Evolutionary conservation across 2,329 filamentous ascomycete genomes (phyloP).

Genomic region (Colletotrichum spaethianum): DNA sequence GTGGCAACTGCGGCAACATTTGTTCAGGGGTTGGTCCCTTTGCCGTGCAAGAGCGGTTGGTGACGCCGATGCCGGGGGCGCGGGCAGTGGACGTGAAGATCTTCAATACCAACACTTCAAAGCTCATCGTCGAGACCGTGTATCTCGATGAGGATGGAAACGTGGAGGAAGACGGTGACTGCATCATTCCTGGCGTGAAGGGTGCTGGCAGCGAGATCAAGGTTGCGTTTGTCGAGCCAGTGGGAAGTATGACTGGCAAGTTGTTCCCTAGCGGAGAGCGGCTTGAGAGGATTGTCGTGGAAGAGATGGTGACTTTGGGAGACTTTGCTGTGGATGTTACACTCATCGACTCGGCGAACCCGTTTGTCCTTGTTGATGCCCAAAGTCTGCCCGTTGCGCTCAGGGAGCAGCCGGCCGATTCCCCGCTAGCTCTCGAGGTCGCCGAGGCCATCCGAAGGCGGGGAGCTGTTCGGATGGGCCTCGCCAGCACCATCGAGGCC

Average conservation of each 20-base stretch:
- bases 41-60: conserved; percentile 66
- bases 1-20: conserved; percentile 76
- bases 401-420: conserved; percentile 53
- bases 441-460: conserved; percentile 67
- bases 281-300: conserved; percentile 59
- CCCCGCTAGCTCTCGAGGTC: conserved; percentile 47
- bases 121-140: conserved; percentile 69
- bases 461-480: conserved; percentile 71
- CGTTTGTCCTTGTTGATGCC: conserved; percentile 65
- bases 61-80: conserved; percentile 43
- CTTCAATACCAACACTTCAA: conserved; percentile 74
- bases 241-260: conserved; percentile 71
- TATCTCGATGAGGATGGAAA: conserved; percentile 62
- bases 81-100: conserved; percentile 54
- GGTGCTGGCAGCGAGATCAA: conserved; percentile 67
- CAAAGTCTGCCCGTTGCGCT: conserved; percentile 60
- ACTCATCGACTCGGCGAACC: conserved; percentile 55
- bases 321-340: conserved; percentile 51
- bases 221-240: conserved; percentile 71
- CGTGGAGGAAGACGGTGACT: conserved; percentile 63
- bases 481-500: conserved; percentile 57
- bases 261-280: conserved; percentile 70
- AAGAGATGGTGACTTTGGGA: conserved; percentile 46
- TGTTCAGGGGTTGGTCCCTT: conserved; percentile 72
- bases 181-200: conserved; percentile 72